Percentiles rank a stretch among this genome's conserved stretches.
Evolutionary conservation across 2,329 filamentous ascomycete genomes (phyloP).

Genomic region (Clonostachys rosea): DNA sequence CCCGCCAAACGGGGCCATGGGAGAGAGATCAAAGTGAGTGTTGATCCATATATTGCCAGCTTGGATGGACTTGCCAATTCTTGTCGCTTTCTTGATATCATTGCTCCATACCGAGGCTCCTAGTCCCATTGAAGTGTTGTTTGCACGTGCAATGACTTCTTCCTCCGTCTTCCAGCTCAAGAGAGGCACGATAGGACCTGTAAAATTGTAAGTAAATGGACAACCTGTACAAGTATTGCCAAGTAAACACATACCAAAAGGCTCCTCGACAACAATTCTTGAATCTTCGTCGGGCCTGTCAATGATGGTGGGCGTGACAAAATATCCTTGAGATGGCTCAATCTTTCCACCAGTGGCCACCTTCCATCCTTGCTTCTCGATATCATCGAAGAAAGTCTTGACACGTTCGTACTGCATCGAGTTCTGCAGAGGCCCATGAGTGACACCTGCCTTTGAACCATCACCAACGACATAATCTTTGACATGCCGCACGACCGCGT

Average conservation of each 20-base stretch:
- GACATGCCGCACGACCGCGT: conserved; percentile 19
- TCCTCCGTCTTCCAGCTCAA: conserved; percentile 56
- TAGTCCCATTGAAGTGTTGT: conserved; percentile 45
- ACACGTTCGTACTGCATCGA: conserved; percentile 51
- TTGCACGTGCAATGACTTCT: conserved; percentile 52
- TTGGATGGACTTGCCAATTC: conserved; percentile 48
- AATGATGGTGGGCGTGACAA: conserved; percentile 54
- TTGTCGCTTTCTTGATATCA: conserved; percentile 42
- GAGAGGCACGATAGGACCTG: conserved; percentile 57
- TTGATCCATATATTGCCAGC: conserved; percentile 60
- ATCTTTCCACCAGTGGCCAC: conserved; percentile 22
- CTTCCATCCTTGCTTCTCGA: conserved; percentile 34
- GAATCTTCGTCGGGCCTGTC: conserved; percentile 54
- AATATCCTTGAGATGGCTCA: conserved; percentile 40
- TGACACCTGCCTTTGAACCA: conserved; percentile 31
- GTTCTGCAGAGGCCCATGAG: conserved; percentile 49
- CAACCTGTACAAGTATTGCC: no score
- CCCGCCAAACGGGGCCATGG: neutral
- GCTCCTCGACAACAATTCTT: conserved; percentile 50
- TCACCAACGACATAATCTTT: conserved; percentile 27
- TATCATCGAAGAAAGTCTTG: conserved; percentile 43
- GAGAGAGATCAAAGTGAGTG: conserved; percentile 14
- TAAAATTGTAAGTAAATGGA: neutral
- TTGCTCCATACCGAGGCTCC: conserved; percentile 54
- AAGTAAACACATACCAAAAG: conserved; percentile 12